Evolutionary conservation across 176 grass and related monocot genomes (phyloP).

Genomic region (Otatea glauca): DNA sequence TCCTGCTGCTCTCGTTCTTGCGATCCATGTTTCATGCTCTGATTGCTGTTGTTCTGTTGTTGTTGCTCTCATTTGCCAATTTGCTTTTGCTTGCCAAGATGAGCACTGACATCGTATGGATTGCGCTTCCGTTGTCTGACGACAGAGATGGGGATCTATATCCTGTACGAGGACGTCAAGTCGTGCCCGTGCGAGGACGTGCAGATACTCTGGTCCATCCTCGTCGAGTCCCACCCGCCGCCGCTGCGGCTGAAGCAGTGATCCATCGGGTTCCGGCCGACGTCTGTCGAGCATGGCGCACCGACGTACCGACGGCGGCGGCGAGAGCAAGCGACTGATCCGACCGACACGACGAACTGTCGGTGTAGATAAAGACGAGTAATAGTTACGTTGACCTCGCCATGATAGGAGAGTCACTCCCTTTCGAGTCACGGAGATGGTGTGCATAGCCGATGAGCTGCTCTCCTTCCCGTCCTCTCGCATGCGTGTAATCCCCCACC

Average conservation of each 20-base stretch:
- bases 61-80: not conserved
- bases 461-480: not conserved
- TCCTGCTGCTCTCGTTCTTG: not conserved
- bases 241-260: constrained; percentile 74
- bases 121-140: not conserved
- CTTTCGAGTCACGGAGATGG: constrained; percentile 46
- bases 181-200: constrained; percentile 97
- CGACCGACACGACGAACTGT: constrained; percentile 12
- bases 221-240: constrained; percentile 80
- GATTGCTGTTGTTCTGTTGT: not conserved
- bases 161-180: constrained; percentile 97
- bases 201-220: constrained; percentile 95
- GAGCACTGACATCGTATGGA: not conserved
- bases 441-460: constrained; percentile 43
- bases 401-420: not conserved
- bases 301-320: constrained; percentile 31
- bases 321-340: not conserved
- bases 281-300: constrained; percentile 46
- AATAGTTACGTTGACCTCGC: not conserved
- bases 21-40: not conserved
- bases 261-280: not conserved
- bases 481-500: constrained; percentile 41
- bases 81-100: not conserved
- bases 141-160: constrained; percentile 84
- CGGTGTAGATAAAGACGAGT: constrained; percentile 53